Conservation (phyloP, 2,329 filamentous ascomycete species). For the Cladosporium halotolerans region DNA sequence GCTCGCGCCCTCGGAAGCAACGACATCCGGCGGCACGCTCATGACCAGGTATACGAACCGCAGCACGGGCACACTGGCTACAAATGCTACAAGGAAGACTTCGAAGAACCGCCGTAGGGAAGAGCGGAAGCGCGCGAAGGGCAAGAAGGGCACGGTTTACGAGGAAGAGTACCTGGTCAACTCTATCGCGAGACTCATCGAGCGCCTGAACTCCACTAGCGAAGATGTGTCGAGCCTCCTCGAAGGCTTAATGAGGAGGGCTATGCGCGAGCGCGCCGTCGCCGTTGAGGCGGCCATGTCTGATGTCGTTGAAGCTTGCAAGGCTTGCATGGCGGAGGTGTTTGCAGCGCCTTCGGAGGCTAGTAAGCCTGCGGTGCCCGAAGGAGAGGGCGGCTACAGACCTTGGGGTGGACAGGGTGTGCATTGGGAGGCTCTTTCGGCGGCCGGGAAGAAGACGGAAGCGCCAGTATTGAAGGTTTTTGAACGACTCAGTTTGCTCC, state of each 20-base stretch:
- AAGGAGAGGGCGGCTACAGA: constrained; percentile 19
- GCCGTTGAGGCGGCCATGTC: constrained; percentile 68
- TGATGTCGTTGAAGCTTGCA: constrained; percentile 68
- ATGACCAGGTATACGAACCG: constrained; percentile 89
- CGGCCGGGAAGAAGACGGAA: constrained; percentile 33
- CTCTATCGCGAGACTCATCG: constrained; percentile 74
- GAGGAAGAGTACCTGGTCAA: constrained; percentile 96
- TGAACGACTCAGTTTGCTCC: constrained; percentile 39
- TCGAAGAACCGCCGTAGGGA: constrained; percentile 83
- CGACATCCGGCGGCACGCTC: constrained; percentile 67
- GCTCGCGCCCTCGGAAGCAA: constrained; percentile 76
- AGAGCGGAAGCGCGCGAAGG: constrained; percentile 88
- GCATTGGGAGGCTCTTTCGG: constrained; percentile 39
- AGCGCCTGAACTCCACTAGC: constrained; percentile 67
- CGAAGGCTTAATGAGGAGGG: constrained; percentile 67
- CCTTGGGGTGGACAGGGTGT: constrained; percentile 41
- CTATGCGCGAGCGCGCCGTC: constrained; percentile 80
- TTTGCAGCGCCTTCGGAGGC: constrained; percentile 43
- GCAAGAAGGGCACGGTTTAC: constrained; percentile 95
- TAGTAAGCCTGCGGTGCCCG: constrained; percentile 6
- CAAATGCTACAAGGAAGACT: constrained; percentile 69
- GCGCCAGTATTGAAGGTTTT: constrained; percentile 49
- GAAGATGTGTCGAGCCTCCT: constrained; percentile 70
- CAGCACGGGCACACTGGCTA: constrained; percentile 62
- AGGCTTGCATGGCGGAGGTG: constrained; percentile 61